Conservation (phyloP, 1,284 basidiomycete genomes). For the Pascua guehoae region DNA sequence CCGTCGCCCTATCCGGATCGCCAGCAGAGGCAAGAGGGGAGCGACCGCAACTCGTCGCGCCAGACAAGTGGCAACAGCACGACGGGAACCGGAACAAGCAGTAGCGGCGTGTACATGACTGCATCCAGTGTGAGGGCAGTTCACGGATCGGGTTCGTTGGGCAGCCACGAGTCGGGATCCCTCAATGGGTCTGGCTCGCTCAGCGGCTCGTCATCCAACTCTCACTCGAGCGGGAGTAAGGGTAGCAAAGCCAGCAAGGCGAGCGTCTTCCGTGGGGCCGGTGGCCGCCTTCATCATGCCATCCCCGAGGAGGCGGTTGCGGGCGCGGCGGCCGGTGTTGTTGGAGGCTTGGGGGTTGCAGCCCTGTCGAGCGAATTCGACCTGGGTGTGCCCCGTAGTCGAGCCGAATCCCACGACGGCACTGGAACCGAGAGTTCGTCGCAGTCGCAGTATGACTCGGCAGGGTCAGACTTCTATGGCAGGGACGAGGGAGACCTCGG, state of each 20-base stretch:
- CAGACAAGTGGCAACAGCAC: neutral
- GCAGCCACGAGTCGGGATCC: neutral
- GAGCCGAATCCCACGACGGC: neutral
- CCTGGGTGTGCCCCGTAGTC: neutral
- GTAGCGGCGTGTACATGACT: constrained; percentile 7
- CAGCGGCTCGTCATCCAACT: constrained; percentile 6
- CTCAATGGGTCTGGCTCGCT: neutral
- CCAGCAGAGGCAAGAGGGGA: neutral
- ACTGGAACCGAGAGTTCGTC: neutral
- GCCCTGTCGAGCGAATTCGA: neutral
- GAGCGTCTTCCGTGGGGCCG: constrained; percentile 2
- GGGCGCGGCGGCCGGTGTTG: neutral
- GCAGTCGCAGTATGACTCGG: constrained; percentile 12
- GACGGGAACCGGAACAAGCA: neutral
- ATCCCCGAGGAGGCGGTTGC: constrained; percentile 13
- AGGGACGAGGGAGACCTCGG: neutral
- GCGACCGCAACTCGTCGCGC: neutral
- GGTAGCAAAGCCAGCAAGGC: constrained; percentile 10
- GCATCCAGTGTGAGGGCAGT: constrained; percentile 5
- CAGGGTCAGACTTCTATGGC: constrained; percentile 3
- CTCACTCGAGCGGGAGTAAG: constrained; percentile 5
- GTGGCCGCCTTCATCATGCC: constrained; percentile 4
- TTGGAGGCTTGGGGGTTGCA: neutral
- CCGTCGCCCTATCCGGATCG: neutral
- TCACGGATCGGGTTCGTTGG: neutral